phyloP scores from a whole-genome alignment of 441 rosid genomes.

The Populus hybrid region DNA sequence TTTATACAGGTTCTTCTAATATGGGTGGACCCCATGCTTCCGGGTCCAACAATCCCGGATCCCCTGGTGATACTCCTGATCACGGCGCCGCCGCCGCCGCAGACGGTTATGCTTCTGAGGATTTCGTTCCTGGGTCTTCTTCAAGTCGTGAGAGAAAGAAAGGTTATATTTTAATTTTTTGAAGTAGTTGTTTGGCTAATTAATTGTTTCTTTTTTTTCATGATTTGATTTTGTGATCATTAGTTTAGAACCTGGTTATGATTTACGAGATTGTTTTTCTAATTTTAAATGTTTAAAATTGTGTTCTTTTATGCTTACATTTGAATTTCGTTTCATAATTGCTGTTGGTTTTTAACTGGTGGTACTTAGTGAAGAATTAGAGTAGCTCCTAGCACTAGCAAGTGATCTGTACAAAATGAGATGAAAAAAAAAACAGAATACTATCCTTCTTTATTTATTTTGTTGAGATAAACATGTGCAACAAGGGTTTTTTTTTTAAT shows the following conservation, averaged over 20 bases:
- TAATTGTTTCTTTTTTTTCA: neutral
- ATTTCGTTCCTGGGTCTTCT: constrained; percentile 66
- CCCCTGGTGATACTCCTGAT: constrained; percentile 72
- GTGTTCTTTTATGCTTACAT: neutral
- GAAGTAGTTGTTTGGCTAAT: neutral
- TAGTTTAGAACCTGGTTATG: neutral
- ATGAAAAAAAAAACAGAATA: neutral
- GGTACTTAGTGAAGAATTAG: neutral
- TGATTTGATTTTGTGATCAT: neutral
- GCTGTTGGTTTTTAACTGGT: neutral
- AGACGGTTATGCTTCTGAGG: constrained; percentile 80
- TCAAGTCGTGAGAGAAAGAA: constrained; percentile 76
- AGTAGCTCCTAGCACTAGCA: neutral
- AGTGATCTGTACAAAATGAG: neutral
- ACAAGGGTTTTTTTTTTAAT: neutral
- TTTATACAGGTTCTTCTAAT: constrained; percentile 57
- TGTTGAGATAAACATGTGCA: neutral
- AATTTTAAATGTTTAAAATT: neutral
- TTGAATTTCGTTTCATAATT: neutral
- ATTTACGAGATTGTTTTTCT: neutral
- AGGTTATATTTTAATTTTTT: constrained; percentile 39
- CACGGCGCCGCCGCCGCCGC: constrained; percentile 35
- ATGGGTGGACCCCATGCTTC: constrained; percentile 40
- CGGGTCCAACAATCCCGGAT: constrained; percentile 49
- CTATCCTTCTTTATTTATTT: neutral